Conservation (phyloP, 257 asterid genomes). For the Penstemon newberryi region DNA sequence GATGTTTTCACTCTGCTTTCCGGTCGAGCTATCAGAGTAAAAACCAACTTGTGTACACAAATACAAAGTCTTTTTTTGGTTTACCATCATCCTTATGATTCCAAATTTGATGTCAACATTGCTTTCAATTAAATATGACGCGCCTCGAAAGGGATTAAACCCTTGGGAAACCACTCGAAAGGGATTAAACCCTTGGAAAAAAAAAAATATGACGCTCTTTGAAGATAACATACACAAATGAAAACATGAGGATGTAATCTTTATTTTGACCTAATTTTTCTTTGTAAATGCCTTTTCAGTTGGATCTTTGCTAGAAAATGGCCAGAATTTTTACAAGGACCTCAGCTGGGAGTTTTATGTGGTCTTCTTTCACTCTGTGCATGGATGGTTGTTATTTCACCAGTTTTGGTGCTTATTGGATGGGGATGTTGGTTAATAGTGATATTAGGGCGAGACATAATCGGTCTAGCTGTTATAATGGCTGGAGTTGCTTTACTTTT, state of each 20-base stretch:
- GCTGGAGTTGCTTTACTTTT: conserved; percentile 91
- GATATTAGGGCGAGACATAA: conserved; percentile 89
- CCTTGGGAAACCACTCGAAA: too few species aligned
- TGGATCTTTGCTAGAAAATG: conserved; percentile 99
- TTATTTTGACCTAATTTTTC: conserved; percentile 29
- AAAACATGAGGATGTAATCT: conserved; percentile 10
- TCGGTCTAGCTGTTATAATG: conserved; percentile 98
- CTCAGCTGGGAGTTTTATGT: conserved; percentile 82
- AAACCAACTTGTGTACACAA: neutral
- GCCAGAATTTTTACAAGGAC: conserved; percentile 85
- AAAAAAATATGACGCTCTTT: neutral
- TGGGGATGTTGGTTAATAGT: conserved; percentile 97
- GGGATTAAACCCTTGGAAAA: too few species aligned
- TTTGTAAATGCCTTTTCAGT: conserved; percentile 50
- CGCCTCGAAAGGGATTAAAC: too few species aligned
- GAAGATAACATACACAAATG: neutral
- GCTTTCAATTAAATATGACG: neutral
- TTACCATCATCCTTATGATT: neutral
- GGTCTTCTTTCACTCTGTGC: conserved; percentile 72
- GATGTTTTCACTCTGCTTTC: neutral
- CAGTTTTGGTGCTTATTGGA: conserved; percentile 67
- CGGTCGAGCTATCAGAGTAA: neutral
- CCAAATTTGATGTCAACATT: neutral
- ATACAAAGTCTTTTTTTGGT: neutral
- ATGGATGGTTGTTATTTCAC: conserved; percentile 88